Conservation (phyloP, 768 basidiomycete species). For the Sporobolomyces pararoseus region DNA sequence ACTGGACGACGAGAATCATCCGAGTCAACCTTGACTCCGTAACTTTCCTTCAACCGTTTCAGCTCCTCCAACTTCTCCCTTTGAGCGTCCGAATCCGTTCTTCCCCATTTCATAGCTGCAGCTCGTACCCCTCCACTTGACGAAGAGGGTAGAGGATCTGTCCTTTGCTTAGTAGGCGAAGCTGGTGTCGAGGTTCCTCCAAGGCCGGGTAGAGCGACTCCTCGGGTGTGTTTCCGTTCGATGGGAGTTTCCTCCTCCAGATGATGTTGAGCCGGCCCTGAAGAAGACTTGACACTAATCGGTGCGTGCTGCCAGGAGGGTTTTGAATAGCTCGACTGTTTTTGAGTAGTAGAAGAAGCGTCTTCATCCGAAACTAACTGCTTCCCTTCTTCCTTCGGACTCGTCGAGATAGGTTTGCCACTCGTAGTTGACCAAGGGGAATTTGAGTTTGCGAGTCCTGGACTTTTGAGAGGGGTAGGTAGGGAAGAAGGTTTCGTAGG, state of each 20-base stretch:
- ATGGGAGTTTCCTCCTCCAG: not conserved
- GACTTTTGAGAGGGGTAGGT: not conserved
- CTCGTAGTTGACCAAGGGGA: not conserved
- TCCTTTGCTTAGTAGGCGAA: not conserved
- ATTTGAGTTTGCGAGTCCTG: not conserved
- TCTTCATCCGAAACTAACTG: not conserved
- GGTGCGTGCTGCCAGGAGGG: conserved; percentile 17
- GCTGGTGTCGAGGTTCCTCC: conserved; percentile 3
- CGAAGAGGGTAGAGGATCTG: not conserved
- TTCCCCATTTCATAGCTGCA: conserved; percentile 23
- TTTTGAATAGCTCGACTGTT: conserved; percentile 5
- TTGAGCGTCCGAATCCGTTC: not conserved
- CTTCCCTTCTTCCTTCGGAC: conserved; percentile 12
- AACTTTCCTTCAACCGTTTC: conserved; percentile 30
- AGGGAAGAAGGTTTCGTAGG: conserved; percentile 18
- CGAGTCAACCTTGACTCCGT: conserved; percentile 22
- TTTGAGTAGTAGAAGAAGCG: not conserved
- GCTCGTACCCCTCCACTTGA: conserved; percentile 12
- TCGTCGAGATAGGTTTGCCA: conserved; percentile 2
- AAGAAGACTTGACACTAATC: conserved; percentile 15
- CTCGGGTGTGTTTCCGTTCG: conserved; percentile 20
- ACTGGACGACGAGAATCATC: not conserved
- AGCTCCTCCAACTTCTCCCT: conserved; percentile 19
- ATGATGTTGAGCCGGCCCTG: not conserved
- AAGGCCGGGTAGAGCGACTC: conserved; percentile 35